Conservation (phyloP, 164 flowering plant genomes). For the Magnolia officinalis region DNA sequence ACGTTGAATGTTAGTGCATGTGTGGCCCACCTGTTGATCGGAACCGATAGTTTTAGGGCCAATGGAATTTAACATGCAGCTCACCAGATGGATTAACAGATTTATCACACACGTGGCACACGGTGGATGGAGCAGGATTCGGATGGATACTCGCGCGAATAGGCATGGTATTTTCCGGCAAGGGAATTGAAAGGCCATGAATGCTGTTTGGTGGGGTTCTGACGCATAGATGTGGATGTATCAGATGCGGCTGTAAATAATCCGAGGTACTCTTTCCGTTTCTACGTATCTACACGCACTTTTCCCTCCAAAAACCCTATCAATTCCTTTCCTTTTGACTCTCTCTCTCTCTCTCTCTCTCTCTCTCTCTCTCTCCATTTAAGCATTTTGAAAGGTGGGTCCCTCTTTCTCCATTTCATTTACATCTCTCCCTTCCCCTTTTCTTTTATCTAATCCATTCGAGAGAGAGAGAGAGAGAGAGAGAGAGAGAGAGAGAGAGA, state of each 20-base stretch:
- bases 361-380: neutral
- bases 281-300: too few species aligned
- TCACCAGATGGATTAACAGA: too few species aligned
- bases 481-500: slow-evolving; percentile 8
- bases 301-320: too few species aligned
- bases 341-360: slow-evolving; percentile 5
- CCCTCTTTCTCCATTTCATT: neutral
- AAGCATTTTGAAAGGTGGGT: neutral
- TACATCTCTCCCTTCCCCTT: neutral
- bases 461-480: neutral
- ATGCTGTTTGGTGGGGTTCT: slow-evolving; percentile 3
- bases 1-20: too few species aligned
- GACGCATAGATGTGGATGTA: neutral
- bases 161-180: neutral
- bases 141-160: neutral
- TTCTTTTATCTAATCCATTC: neutral
- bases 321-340: neutral
- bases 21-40: too few species aligned
- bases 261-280: neutral
- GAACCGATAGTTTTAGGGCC: too few species aligned
- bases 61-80: too few species aligned
- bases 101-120: too few species aligned
- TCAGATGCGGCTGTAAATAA: neutral
- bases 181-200: slow-evolving; percentile 2
- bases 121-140: too few species aligned